These are phyloP conservation scores for Aspergillus calidoustus DNA, from an alignment of 2,329 filamentous ascomycete species.

Conservation along the genomic window DNA sequence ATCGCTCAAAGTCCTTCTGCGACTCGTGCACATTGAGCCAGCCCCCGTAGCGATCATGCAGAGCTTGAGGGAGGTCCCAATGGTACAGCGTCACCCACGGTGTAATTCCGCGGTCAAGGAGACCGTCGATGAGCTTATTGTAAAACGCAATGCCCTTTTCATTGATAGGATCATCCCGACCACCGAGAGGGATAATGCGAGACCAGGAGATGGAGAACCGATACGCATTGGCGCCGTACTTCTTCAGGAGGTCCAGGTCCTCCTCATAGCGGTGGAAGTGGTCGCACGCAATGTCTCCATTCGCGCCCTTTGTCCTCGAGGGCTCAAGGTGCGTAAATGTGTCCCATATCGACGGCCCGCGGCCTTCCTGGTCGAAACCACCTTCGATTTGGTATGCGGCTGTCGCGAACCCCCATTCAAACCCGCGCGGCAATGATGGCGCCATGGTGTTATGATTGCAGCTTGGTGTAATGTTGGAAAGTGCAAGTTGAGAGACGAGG, in stretches of 20 bases:
- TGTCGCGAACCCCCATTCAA: slow-evolving; percentile 47
- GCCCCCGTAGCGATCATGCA: slow-evolving; percentile 43
- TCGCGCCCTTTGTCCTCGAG: slow-evolving; percentile 37
- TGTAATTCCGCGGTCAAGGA: slow-evolving; percentile 44
- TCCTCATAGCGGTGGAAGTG: slow-evolving; percentile 53
- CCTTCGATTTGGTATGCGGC: slow-evolving; percentile 50
- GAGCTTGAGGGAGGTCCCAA: slow-evolving; percentile 44
- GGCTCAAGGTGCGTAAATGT: slow-evolving; percentile 39
- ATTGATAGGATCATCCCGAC: slow-evolving; percentile 47
- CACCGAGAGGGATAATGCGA: slow-evolving; percentile 52
- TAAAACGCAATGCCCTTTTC: slow-evolving; percentile 51
- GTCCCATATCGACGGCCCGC: slow-evolving; percentile 45
- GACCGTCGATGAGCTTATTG: slow-evolving; percentile 48
- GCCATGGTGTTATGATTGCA: no score
- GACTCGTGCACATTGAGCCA: slow-evolving; percentile 8
- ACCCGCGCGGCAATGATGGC: slow-evolving; percentile 32
- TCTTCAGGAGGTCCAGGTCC: slow-evolving; percentile 40
- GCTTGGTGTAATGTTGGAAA: no score
- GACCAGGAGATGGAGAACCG: slow-evolving; percentile 53
- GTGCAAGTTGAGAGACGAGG: no score
- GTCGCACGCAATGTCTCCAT: slow-evolving; percentile 54
- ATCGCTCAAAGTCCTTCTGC: slow-evolving; percentile 23
- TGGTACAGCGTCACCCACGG: slow-evolving; percentile 51
- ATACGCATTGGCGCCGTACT: slow-evolving; percentile 36
- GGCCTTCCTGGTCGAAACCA: slow-evolving; percentile 41